Base-by-base conservation (phyloP, 306 rosid genomes). In the Corylus avellana region DNA sequence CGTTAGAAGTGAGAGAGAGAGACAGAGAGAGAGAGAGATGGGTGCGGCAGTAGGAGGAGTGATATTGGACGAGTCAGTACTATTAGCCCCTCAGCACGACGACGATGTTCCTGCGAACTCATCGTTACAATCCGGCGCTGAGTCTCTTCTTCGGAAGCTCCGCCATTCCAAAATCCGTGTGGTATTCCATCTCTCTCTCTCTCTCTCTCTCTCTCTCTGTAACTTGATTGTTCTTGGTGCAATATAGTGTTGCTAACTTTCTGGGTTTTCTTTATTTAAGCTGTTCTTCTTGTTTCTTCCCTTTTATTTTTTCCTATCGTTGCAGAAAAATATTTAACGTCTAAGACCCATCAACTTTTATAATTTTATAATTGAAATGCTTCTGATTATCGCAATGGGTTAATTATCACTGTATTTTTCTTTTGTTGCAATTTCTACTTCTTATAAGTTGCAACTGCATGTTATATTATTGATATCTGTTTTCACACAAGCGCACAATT, bases 31-130 rank as follows among this genome's bases (percentile, higher is more conserved):
- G 72, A 66, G 8, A 47, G 80, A 74, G 70, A 61, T 67, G 75
- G 75, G 82, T 68, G 66, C 58, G 62, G 74, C 53, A 11, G 77
- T 79, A 2, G 82, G 73, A 29, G 92, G 91, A 64, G 93, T 94
- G 72, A 80, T 92, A 61, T 75, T 94, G 82, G 93, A 94, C 80
- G 93, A 84, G 54, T 89, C 95, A 39, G 85, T 76, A 51, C 58
- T 94, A 14, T 80, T 91, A 25, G 59, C 56, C 5, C 58, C 48
- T 75, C 85, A 75, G 78, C 77, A 80, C 59, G 79, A 77, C 14
- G 66, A 22, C 66, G 66, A 59, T 6, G 16, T 59, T 22, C 66
- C 25, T 59, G 37, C 35, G 74, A 84, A 54, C 44, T 53, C 17
- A 53, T 68, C 76, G 20, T 20, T 61, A 46, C 81, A 32, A 35